Conservation (phyloP, 768 basidiomycete species). For the Crepidotus variabilis region DNA sequence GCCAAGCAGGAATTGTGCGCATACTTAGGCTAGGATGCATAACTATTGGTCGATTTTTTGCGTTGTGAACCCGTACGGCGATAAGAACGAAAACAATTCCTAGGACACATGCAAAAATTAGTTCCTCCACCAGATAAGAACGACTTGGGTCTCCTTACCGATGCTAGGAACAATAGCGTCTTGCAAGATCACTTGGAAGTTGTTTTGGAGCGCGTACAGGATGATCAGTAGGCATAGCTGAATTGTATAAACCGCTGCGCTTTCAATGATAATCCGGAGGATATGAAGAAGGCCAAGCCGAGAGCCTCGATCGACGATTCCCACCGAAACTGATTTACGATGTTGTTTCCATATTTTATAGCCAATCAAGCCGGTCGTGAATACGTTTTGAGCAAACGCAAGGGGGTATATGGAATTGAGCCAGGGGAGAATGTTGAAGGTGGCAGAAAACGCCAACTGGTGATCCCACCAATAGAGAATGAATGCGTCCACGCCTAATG, state of each 20-base stretch:
- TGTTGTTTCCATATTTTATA: constrained; percentile 25
- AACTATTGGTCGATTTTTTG: constrained; percentile 58
- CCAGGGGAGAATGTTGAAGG: constrained; percentile 7
- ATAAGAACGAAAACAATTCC: constrained; percentile 21
- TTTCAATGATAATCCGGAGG: constrained; percentile 20
- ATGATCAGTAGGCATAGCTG: constrained; percentile 21
- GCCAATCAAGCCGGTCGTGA: constrained; percentile 25
- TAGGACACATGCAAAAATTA: background rate
- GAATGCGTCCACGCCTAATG: constrained; percentile 16
- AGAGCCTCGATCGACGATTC: constrained; percentile 12
- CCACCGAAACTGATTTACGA: constrained; percentile 15
- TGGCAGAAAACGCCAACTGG: constrained; percentile 4
- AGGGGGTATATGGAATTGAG: constrained; percentile 23
- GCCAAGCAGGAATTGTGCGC: background rate
- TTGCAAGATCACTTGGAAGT: constrained; percentile 16
- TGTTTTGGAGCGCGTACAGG: constrained; percentile 12
- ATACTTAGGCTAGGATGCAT: constrained; percentile 38
- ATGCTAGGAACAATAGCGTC: constrained; percentile 20
- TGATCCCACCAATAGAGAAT: constrained; percentile 24
- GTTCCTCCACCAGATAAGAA: background rate
- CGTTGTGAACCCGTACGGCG: constrained; percentile 15
- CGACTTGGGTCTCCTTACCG: constrained; percentile 7
- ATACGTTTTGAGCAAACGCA: constrained; percentile 22
- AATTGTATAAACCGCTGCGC: constrained; percentile 21
- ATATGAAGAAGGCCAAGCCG: constrained; percentile 11